Base-by-base conservation (phyloP, 768 basidiomycete species). In the Psilocybe cubensis region DNA sequence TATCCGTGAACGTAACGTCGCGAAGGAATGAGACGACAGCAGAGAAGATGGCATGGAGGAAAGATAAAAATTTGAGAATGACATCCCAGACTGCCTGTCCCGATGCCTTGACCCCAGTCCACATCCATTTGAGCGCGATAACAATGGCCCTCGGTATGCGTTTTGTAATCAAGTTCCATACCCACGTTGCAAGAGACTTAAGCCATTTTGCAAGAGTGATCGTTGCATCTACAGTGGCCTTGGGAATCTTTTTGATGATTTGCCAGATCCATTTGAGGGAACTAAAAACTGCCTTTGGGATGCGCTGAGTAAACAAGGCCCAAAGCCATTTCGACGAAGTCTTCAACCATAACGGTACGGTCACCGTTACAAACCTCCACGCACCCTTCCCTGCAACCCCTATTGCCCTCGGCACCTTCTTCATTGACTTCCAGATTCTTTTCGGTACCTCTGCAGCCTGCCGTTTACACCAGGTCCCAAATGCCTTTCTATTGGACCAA, bases 321-420 rank as follows among this genome's bases (percentile, higher is more conserved):
- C 55, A 56, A 38, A 56, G 8, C 54, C 54, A 56, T 21, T 47
- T 17, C 17, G n/a, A 20, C 7, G 27, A 3, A 17, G 38, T 23
- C 21, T 48, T 38, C 9, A 56, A 11, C 41, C 46, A 48, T n/a
- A 38, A 28, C 4, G 55, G 55, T n/a, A 56, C 14, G 12, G 55
- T 43, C 20, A 42, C 20, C n/a, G 55, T 56, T 18, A 24, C 55
- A 31, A 56, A 56, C 4, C 43, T 43, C 55, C 55, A 56, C 8
- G 23, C 25, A n/a, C 25, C 25, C 23, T 43, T 53, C 10, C 40
- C 41, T n/a, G 28, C 21, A 23, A n/a, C 18, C 14, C 14, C 28
- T 8, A 53, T 18, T 5, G 40, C 52, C 17, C 18, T 44, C 6
- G 52, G 52, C 3, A 49, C 28, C 40, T 56, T 56, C 38, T 42